Conservation (phyloP, 805 yeast genomes). For the Nakazawaea wickerhamii region DNA sequence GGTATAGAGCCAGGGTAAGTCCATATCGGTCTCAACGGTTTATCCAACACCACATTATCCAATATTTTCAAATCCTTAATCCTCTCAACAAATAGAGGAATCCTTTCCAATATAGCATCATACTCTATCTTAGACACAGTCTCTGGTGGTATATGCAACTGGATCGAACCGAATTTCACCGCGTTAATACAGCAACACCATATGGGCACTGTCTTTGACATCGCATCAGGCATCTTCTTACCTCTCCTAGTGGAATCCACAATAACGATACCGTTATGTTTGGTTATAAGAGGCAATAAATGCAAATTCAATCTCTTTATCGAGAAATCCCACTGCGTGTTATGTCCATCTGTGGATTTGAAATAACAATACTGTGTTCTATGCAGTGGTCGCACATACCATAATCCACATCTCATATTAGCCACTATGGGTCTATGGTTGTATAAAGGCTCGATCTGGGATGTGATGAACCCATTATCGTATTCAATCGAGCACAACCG, state of each 20-base stretch:
- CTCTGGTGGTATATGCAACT: slow-evolving; percentile 42
- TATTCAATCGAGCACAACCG: slow-evolving; percentile 66
- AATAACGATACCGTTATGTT: slow-evolving; percentile 45
- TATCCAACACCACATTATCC: slow-evolving; percentile 27
- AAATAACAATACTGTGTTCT: slow-evolving; percentile 56
- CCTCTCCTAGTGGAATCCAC: slow-evolving; percentile 88
- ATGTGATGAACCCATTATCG: slow-evolving; percentile 49
- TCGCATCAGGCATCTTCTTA: slow-evolving; percentile 78
- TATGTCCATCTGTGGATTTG: slow-evolving; percentile 91
- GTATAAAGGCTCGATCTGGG: slow-evolving; percentile 31
- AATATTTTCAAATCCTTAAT: slow-evolving; percentile 37
- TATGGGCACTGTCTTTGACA: slow-evolving; percentile 82
- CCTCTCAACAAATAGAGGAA: slow-evolving; percentile 45
- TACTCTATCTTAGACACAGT: slow-evolving; percentile 56
- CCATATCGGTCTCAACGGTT: slow-evolving; percentile 67
- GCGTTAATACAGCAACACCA: slow-evolving; percentile 82
- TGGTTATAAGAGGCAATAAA: slow-evolving; percentile 43
- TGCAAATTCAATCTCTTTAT: slow-evolving; percentile 71
- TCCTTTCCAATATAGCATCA: slow-evolving; percentile 37
- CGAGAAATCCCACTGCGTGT: slow-evolving; percentile 74
- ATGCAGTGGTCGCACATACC: slow-evolving; percentile 60
- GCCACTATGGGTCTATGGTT: slow-evolving; percentile 45
- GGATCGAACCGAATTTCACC: slow-evolving; percentile 36
- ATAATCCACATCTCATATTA: slow-evolving; percentile 81
- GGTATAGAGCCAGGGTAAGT: slow-evolving; percentile 49